Evolutionary conservation across 2,329 filamentous ascomycete species (phyloP).

Genomic region (Fusarium sp.): DNA sequence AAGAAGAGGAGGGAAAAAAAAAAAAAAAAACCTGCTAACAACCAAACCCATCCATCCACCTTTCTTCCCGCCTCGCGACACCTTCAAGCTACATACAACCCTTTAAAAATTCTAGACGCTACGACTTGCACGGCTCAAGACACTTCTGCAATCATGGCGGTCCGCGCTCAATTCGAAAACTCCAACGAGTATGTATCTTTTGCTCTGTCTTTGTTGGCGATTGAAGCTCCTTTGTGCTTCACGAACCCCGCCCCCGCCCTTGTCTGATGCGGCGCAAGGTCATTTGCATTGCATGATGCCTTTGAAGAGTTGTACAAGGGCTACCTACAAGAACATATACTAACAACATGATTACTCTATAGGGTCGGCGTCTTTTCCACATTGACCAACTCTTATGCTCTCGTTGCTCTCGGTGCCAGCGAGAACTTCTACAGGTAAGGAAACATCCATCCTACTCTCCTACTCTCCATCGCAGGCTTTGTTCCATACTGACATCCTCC

Average conservation of each 20-base stretch:
- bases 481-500: constrained; percentile 1
- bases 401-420: constrained; percentile 92
- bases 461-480: background rate
- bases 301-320: background rate
- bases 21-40: constrained; percentile 31
- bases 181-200: constrained; percentile 78
- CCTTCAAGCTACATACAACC: background rate
- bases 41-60: constrained; percentile 22
- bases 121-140: constrained; percentile 26
- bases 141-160: constrained; percentile 63
- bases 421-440: constrained; percentile 95
- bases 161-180: constrained; percentile 84
- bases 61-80: constrained; percentile 30
- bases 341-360: constrained; percentile 30
- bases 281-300: constrained; percentile 1
- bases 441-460: background rate
- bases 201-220: background rate
- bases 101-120: constrained; percentile 31
- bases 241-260: constrained; percentile 43
- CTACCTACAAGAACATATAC: background rate
- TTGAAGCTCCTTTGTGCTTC: constrained; percentile 18
- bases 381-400: constrained; percentile 95
- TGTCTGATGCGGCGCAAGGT: constrained; percentile 9
- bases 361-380: constrained; percentile 97
- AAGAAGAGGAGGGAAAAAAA: constrained; percentile 33